These are phyloP conservation scores for Daldinia eschscholtzii DNA, from an alignment of 2,329 filamentous ascomycete genomes.

Conservation along the genomic window DNA sequence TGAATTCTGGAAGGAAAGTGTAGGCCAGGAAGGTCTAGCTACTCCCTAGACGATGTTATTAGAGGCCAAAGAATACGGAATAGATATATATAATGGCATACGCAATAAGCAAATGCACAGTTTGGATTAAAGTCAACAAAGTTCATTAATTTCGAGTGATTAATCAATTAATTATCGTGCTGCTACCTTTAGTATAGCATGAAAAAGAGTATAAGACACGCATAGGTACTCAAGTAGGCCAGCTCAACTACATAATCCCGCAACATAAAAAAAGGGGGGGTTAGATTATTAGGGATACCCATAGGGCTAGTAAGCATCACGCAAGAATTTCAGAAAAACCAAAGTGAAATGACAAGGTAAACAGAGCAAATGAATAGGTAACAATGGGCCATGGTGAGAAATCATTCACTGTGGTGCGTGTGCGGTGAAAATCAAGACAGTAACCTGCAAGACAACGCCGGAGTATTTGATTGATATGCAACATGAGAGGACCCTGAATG, in stretches of 20 bases:
- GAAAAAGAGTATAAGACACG: background rate
- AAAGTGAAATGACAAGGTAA: background rate
- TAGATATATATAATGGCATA: background rate
- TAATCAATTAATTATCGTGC: background rate
- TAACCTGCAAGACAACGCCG: constrained; percentile 5
- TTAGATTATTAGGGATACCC: background rate
- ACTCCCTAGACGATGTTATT: constrained; percentile 13
- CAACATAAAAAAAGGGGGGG: background rate
- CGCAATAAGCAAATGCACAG: background rate
- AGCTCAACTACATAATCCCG: background rate
- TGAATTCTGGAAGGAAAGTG: constrained; percentile 77
- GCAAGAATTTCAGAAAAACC: background rate
- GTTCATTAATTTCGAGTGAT: background rate
- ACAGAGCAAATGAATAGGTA: background rate
- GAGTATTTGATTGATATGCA: constrained; percentile 21
- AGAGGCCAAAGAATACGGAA: background rate
- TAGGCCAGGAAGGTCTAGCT: constrained; percentile 56
- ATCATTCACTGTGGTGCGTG: background rate
- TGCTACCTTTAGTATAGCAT: background rate
- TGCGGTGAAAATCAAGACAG: background rate
- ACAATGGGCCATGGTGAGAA: background rate
- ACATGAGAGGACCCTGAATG: background rate
- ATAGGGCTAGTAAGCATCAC: background rate
- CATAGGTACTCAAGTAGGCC: background rate
- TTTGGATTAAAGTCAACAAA: background rate